Conservation (phyloP, 2,329 filamentous ascomycete species). For the Graphilbum sp. region DNA sequence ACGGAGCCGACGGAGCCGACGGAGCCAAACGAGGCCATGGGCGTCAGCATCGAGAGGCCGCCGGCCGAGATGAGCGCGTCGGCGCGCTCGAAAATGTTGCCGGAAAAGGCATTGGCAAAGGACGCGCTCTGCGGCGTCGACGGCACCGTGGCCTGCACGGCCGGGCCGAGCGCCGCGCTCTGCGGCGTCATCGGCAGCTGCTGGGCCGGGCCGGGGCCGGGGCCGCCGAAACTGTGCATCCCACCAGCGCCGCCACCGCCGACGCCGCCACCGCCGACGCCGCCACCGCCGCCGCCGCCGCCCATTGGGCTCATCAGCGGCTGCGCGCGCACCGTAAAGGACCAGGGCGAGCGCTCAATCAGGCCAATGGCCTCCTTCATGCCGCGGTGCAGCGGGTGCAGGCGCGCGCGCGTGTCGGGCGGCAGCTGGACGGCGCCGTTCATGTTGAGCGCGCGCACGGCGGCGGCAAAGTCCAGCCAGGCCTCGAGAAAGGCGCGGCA, state of each 20-base stretch:
- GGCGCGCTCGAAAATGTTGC: slow-evolving; percentile 44
- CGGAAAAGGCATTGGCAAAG: slow-evolving; percentile 34
- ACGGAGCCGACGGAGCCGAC: no score
- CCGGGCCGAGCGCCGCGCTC: slow-evolving; percentile 75
- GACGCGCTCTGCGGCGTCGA: slow-evolving; percentile 46
- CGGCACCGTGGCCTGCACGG: slow-evolving; percentile 77
- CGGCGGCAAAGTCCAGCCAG: slow-evolving; percentile 49
- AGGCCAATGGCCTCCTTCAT: slow-evolving; percentile 65
- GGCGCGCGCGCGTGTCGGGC: slow-evolving; percentile 52
- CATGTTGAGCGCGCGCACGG: slow-evolving; percentile 38
- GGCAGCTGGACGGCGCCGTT: slow-evolving; percentile 32
- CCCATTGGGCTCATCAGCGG: slow-evolving; percentile 16
- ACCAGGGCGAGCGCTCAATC: slow-evolving; percentile 47
- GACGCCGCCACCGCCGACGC: slow-evolving; percentile 12
- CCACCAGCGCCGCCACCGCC: slow-evolving; percentile 7
- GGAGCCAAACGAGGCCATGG: slow-evolving; percentile 6
- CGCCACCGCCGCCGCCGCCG: slow-evolving; percentile 3
- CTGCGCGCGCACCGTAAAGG: slow-evolving; percentile 21
- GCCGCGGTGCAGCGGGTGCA: slow-evolving; percentile 67
- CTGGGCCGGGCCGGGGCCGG: background rate
- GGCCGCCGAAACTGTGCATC: no score
- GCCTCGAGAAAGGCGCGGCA: slow-evolving; percentile 60
- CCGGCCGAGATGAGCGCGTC: slow-evolving; percentile 40
- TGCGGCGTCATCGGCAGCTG: slow-evolving; percentile 67
- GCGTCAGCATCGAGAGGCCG: slow-evolving; percentile 31